These are phyloP conservation scores for Daldinia concentrica DNA, from an alignment of 495 filamentous ascomycete genomes.

Conservation along the genomic window DNA sequence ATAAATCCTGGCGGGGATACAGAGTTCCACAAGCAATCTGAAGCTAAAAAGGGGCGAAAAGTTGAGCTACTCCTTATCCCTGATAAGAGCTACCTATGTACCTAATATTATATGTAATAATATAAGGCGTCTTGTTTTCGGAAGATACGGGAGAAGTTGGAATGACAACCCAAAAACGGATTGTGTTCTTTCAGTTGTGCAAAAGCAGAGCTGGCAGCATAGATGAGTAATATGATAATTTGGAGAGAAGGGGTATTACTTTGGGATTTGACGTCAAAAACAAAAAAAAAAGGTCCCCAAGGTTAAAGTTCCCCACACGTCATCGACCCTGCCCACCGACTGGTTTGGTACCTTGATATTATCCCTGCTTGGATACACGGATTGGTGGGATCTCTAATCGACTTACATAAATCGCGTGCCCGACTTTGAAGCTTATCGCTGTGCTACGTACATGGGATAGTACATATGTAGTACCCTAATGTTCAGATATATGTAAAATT, in stretches of 20 bases:
- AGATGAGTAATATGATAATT: constrained; percentile 11
- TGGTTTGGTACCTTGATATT: constrained; percentile 8
- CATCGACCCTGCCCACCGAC: constrained; percentile 29
- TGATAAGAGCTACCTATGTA: neutral
- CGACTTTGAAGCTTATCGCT: neutral
- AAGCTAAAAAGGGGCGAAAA: constrained; percentile 12
- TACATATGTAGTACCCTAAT: neutral
- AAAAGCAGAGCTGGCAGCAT: neutral
- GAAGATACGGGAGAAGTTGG: constrained; percentile 19
- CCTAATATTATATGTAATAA: neutral
- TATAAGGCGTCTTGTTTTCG: constrained; percentile 19
- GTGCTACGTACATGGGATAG: neutral
- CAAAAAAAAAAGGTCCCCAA: constrained; percentile 15
- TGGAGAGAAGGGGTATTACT: constrained; percentile 10
- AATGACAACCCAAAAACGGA: constrained; percentile 13
- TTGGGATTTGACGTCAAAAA: constrained; percentile 32
- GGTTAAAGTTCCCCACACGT: constrained; percentile 40
- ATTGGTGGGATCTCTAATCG: constrained; percentile 20
- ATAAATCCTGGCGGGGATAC: constrained; percentile 18
- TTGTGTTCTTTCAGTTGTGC: constrained; percentile 19
- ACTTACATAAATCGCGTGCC: constrained; percentile 24
- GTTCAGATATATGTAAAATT: neutral
- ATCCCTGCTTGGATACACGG: constrained; percentile 5
- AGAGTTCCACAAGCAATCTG: constrained; percentile 22
- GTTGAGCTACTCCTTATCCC: neutral